Conservation (phyloP, 768 basidiomycete genomes). For the Agaricus blazei region DNA sequence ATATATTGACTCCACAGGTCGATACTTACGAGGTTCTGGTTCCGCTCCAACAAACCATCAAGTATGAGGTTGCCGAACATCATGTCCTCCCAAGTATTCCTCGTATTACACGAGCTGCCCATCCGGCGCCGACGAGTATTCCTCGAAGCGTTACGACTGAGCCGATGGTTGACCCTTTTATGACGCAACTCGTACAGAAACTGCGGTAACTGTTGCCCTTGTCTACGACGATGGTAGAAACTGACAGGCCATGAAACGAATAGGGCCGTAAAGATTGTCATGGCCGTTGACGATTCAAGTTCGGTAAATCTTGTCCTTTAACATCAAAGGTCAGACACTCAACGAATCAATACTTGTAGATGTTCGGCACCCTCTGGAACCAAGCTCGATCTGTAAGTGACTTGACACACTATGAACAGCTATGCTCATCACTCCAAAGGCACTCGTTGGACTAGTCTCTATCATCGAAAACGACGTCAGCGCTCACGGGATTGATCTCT, state of each 20-base stretch:
- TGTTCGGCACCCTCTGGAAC: constrained; percentile 16
- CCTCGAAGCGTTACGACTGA: not conserved
- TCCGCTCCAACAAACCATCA: constrained; percentile 15
- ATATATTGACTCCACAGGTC: constrained; percentile 6
- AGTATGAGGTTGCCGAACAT: constrained; percentile 12
- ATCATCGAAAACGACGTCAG: constrained; percentile 4
- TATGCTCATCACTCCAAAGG: not conserved
- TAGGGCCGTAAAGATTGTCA: constrained; percentile 18
- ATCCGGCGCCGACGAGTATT: not conserved
- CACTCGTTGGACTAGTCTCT: constrained; percentile 6
- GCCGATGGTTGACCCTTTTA: not conserved
- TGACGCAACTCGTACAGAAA: constrained; percentile 1
- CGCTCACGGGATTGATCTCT: constrained; percentile 7
- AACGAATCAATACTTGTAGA: constrained; percentile 7
- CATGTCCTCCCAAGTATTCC: constrained; percentile 12
- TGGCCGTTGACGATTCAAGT: constrained; percentile 18
- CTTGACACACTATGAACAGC: not conserved
- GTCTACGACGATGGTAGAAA: not conserved
- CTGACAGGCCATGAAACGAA: not conserved
- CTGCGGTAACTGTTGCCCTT: not conserved
- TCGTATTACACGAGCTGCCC: constrained; percentile 9
- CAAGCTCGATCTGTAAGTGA: constrained; percentile 14
- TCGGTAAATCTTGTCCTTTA: constrained; percentile 11
- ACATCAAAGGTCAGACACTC: not conserved
- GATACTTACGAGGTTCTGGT: constrained; percentile 20